Conservation (phyloP, 306 rosid species). For the Trifolium fragiferum region DNA sequence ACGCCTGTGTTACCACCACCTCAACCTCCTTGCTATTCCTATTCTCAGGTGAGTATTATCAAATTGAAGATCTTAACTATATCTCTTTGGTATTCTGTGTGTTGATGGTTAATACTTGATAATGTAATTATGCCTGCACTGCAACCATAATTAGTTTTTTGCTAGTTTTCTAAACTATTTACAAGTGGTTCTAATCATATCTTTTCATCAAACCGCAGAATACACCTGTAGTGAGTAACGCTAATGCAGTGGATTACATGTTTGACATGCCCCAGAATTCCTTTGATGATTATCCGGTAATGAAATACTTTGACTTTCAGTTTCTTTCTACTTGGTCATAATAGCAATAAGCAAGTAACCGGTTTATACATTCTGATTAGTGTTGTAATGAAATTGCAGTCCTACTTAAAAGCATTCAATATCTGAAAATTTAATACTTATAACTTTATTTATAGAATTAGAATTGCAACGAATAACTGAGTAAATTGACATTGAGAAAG, state of each 20-base stretch:
- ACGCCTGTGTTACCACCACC: slow-evolving; percentile 76
- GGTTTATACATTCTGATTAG: not conserved
- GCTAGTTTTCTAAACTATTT: slow-evolving; percentile 22
- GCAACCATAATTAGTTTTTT: slow-evolving; percentile 1
- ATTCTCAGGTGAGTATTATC: slow-evolving; percentile 61
- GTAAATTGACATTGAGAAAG: not conserved
- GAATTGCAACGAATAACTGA: not conserved
- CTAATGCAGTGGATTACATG: slow-evolving; percentile 47
- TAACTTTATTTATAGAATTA: not conserved
- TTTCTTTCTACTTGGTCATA: slow-evolving; percentile 30
- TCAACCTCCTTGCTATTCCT: slow-evolving; percentile 57
- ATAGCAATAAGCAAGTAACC: slow-evolving; percentile 2
- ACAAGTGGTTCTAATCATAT: not conserved
- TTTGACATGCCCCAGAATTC: slow-evolving; percentile 48
- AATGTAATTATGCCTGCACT: slow-evolving; percentile 9
- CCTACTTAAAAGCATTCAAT: not conserved
- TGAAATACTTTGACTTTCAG: slow-evolving; percentile 32
- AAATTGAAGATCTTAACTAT: slow-evolving; percentile 13
- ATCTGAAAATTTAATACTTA: not conserved
- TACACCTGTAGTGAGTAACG: slow-evolving; percentile 42
- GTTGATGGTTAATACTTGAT: slow-evolving; percentile 28
- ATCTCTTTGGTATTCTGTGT: not conserved
- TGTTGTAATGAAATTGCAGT: not conserved
- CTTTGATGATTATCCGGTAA: slow-evolving; percentile 73
- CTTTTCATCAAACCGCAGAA: slow-evolving; percentile 55